Base-by-base conservation (phyloP, 2,329 filamentous ascomycete species). In the Zopfia rhizophila region DNA sequence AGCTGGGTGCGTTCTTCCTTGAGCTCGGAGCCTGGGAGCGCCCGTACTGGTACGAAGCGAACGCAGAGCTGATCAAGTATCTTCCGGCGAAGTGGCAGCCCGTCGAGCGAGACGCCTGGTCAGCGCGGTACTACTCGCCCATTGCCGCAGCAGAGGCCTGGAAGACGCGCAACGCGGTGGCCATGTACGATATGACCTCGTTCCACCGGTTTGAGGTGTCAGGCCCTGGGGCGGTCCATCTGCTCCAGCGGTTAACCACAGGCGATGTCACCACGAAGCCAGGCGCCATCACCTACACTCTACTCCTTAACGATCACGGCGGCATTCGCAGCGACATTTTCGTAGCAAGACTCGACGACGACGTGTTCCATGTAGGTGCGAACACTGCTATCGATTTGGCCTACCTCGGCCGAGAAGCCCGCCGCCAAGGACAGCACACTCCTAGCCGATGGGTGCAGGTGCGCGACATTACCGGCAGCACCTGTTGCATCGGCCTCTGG, bases 101-200 rank as follows among this genome's bases (percentile, higher is more conserved):
- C 0, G 70, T 78, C 0, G 76, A 79, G 25, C 77, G 83, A 8
- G 84, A 87, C 58, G 65, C 76, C 0, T 87, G 84, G 84, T 82
- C 84, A 1, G 69, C 78, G 0, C 69, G 72, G 17, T 83, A 78
- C 49, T 80, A 84, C 61, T 86, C 82, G 0, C 80, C 82, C 0
- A 79, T 86, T 25, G 75, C 78, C 1, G 82, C 82, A 0, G 83
- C 73, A 1, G 84, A 87, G 61, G 84, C 84, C 0, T 86, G 82
- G 82, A 86, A 84, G 71, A 86, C 84, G 2, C 77, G 84, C 1
- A 84, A 82, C 4, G 79, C 81, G 0, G 83, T 80, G 2, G 84
- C 81, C 6, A 75, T 87, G 76, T 87, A 82, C 57, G 84, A 87
- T 53, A 78, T 86, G 75, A 85, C 82, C 1, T 78, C 83, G 0